Base-by-base conservation (phyloP, 176 grass and related monocot species). In the Coix lacrymajobi region DNA sequence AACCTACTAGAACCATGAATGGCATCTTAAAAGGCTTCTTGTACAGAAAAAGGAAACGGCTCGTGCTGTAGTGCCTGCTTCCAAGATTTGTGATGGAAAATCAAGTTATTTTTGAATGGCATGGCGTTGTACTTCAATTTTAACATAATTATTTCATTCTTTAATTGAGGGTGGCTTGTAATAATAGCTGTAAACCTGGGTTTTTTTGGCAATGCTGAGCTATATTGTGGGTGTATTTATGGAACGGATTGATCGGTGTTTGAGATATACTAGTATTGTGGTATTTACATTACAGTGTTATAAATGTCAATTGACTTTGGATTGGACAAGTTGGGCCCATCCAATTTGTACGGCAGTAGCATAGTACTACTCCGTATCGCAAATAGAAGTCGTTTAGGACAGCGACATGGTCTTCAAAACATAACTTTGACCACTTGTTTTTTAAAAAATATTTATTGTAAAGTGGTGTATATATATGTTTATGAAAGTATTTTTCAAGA, bases 121-220 rank as follows among this genome's bases (percentile, higher is more conserved):
- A 39, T 26, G n/a, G 46, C 15, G 16, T 82, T 77, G 54, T 46
- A 14, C 1, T 87, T 49, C 28, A 69, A 46, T 32, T 81, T 82
- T 69, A 52, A 77, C 71, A 62, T 77, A 46, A 87, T 82, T 82
- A 49, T 76, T 82, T 62, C 79, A 87, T 87, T 87, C 79, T 76
- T 82, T 76, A 48, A 39, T 82, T 82, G 49, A 70, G 75, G 85
- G 71, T 70, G 51, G 63, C 63, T 77, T 82, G 20, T 68, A 67
- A 66, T 76, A 61, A 66, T 76, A 61, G 62, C 51, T 77, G 43
- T 78, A 81, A 80, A 81, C 71, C 2, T 69, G 39, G 29, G 9
- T 31, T 76, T 61, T 81, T 75, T 67, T 54, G 15, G 32, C 65
- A 13, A 28, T 28, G 28, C 25, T 6, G 32, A 48, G 39, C 28